Evolutionary conservation across 257 asterid species (phyloP), one percentile per base, ranked within the genome.

Genomic region (Primulina huaijiensis): DNA sequence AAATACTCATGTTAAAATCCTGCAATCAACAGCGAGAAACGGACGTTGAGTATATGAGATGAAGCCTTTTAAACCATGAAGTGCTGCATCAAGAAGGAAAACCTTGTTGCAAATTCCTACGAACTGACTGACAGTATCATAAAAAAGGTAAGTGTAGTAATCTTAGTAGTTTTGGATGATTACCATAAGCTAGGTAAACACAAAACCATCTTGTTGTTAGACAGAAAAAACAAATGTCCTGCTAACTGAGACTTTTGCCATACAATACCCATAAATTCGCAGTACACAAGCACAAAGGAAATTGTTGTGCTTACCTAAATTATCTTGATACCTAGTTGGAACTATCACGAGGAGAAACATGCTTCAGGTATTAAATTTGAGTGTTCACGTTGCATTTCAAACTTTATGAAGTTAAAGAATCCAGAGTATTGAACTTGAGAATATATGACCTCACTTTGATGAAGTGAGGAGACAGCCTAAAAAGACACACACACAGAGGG

Each of bases 1-100:
- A 85, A 70, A 92, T 68, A 67, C 98, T 90, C 90, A 89, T 76
- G 86, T 78, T 86, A 76, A 92, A 92, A 74, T 90, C 97, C 98
- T 92, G 86, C 25, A 62, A 78, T 35, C 83, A 74, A 75, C 65
- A 74, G 53, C 23, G 63, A 52, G 33, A 57, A 59, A 60, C 53
- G 68, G 78, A 27, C 64, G 77, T 38, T 3, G 16, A 16, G 68
- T 35, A 21, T 30, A 31, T 43, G 14, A 59, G 19, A 12, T 20
- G 46, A 71, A n/a, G 62, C 60, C 23, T 65, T 14, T 34, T 52
- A 63, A 34, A 2, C 12, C 46, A n/a, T 14, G 10, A 19, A 34
- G 1, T 25, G 27, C 1, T 31, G 23, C 37, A 21, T 9, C 37
- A 19, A 43, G n/a, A 12, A 43, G 53, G n/a, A 43, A 43, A 43